Conservation (phyloP, 176 grass and related monocot species). For the Neostapfia colusana region DNA sequence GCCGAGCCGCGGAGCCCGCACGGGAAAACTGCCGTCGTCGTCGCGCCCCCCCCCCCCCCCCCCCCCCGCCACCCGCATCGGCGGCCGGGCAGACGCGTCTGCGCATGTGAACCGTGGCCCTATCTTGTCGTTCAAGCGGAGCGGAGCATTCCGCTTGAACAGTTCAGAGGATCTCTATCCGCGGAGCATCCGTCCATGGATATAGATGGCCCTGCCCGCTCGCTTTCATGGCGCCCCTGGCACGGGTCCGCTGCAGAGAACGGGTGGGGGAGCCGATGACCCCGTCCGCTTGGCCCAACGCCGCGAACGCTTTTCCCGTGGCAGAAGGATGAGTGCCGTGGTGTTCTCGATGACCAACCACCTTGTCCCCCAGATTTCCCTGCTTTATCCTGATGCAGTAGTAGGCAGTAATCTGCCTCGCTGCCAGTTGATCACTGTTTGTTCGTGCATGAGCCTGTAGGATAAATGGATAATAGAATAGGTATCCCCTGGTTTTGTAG, state of each 20-base stretch:
- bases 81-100: not conserved
- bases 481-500: too few relatives aligned
- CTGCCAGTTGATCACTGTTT: not conserved
- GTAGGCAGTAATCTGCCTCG: not conserved
- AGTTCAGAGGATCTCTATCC: too few relatives aligned
- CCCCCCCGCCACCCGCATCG: too few relatives aligned
- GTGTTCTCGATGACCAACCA: slow-evolving; percentile 21
- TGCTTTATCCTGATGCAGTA: not conserved
- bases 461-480: too few relatives aligned
- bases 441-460: too few relatives aligned
- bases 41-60: not conserved
- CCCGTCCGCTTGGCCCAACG: not conserved
- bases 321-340: not conserved
- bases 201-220: not conserved
- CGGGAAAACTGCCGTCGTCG: not conserved
- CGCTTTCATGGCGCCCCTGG: not conserved
- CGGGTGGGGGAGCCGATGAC: not conserved
- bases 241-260: not conserved
- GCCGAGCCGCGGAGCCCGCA: not conserved
- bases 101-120: slow-evolving; percentile 7
- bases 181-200: too few relatives aligned
- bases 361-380: not conserved
- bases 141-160: not conserved
- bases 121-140: not conserved
- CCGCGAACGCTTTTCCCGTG: not conserved